Base-by-base conservation (phyloP, 148 eudicot genomes). In the Gaultheria prostrata region DNA sequence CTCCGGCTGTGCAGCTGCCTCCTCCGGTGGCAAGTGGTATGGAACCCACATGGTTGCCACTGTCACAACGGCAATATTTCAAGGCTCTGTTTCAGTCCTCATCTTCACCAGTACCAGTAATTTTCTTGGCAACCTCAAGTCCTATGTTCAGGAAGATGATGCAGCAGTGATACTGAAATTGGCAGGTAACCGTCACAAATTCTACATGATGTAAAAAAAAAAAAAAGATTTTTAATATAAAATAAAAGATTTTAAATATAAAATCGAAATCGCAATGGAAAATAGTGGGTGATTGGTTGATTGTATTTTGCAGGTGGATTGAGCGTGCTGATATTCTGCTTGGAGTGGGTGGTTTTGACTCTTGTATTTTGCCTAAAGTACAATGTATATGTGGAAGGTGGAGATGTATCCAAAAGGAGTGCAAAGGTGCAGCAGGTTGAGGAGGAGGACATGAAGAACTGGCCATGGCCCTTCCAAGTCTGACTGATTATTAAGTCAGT, bases 31-130 rank as follows among this genome's bases (percentile, higher is more conserved):
- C 79, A 72, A 82, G 6, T 92, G 94, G 93, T 90, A 88, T 71
- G 92, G 86, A 2, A 86, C 90, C 21, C 94, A 92, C 83, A 92
- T 92, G 94, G 89, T 86, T 1, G 85, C 91, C 11, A 90, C 94
- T 0, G 93, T 92, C 15, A 82, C 90, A 12, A 90, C 93, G 0
- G 94, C 94, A 1, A 92, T 92, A 48, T 92, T 92, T 39, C 94
- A 92, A 35, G 94, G 94, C 3, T 92, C 94, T 0, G 85, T 92
- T 2, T 88, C 94, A 0, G 88, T 92, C 2, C 84, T 92, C 18
- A 90, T 92, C 57, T 89, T 92, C 82, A 90, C 92, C 0, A 72
- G 90, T 1, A 83, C 90, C 0, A 86, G 81, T 0, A 85, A 89
- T 13, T 92, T 92, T 61, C 85, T 92, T 32, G 81, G 59, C 0